phyloP scores from a whole-genome alignment of 2,329 filamentous ascomycete species.

The Scortechinia acanthostroma region DNA sequence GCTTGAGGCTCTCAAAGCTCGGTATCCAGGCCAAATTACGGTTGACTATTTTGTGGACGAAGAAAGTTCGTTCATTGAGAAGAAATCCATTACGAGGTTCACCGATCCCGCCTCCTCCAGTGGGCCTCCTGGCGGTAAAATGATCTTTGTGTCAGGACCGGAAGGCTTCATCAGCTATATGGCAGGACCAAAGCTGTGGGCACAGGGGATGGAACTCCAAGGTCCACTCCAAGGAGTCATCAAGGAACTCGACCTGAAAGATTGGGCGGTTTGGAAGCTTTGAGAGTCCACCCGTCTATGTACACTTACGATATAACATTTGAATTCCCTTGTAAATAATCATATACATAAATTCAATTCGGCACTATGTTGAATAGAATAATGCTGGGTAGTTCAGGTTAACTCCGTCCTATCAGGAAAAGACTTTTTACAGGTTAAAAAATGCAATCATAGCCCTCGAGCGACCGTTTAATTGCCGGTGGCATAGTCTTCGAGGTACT shows the following conservation, averaged over 20 bases:
- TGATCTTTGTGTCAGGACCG: constrained; percentile 83
- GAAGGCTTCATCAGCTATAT: constrained; percentile 80
- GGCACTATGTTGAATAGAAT: not conserved
- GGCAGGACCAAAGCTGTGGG: constrained; percentile 75
- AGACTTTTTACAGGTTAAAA: too few relatives aligned
- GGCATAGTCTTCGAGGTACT: constrained; percentile 51
- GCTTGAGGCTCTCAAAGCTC: constrained; percentile 52
- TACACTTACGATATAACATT: not conserved
- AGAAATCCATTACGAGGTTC: constrained; percentile 32
- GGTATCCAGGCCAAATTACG: constrained; percentile 44
- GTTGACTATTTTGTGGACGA: constrained; percentile 79
- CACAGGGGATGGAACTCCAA: constrained; percentile 65
- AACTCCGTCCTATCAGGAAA: too few relatives aligned
- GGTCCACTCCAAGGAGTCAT: constrained; percentile 68
- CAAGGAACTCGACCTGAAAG: constrained; percentile 32
- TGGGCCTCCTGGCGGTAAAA: constrained; percentile 11
- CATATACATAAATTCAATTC: not conserved
- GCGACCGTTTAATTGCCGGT: constrained; percentile 6
- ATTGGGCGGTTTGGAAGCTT: not conserved
- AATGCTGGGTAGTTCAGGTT: too few relatives aligned
- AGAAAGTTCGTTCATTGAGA: constrained; percentile 61
- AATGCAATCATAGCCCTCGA: too few relatives aligned
- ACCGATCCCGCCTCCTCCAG: constrained; percentile 11
- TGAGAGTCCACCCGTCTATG: too few relatives aligned
- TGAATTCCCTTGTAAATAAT: not conserved